Percentiles rank a stretch among this genome's conserved stretches.
Conservation (phyloP, 129 eudicot genomes). For the Lactuca sativa region DNA sequence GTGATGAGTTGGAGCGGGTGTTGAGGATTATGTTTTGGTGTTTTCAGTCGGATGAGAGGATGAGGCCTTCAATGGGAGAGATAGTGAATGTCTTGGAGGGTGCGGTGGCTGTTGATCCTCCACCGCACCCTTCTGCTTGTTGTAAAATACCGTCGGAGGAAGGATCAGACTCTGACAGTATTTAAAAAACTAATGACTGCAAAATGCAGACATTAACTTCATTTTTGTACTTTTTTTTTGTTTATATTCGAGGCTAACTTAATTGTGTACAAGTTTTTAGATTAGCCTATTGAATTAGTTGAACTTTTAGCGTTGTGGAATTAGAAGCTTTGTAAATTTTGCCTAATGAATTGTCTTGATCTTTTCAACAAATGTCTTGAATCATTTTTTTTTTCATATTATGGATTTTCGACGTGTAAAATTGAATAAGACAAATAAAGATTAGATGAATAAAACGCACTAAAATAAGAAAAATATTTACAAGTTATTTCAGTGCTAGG, state of each 20-base stretch:
- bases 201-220: conserved; percentile 12
- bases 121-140: conserved; percentile 46
- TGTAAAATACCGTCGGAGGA: conserved; percentile 10
- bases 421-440: too few species aligned
- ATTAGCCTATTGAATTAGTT: conserved; percentile 18
- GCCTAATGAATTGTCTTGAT: too few species aligned
- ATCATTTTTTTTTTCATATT: too few species aligned
- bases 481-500: background rate
- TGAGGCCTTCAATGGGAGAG: conserved; percentile 81
- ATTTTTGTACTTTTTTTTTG: conserved; percentile 25
- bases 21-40: conserved; percentile 74
- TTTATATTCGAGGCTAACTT: conserved; percentile 44
- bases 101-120: conserved; percentile 54
- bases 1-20: conserved; percentile 51
- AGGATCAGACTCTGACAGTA: conserved; percentile 30
- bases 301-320: background rate
- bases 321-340: background rate
- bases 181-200: conserved; percentile 10
- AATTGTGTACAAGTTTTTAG: conserved; percentile 30
- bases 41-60: conserved; percentile 54
- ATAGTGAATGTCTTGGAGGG: conserved; percentile 71
- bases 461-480: background rate
- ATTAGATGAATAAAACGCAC: too few species aligned
- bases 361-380: too few species aligned
- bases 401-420: too few species aligned